Conservation (phyloP, 2,329 filamentous ascomycete genomes). For the Drechslerella stenobrocha region DNA sequence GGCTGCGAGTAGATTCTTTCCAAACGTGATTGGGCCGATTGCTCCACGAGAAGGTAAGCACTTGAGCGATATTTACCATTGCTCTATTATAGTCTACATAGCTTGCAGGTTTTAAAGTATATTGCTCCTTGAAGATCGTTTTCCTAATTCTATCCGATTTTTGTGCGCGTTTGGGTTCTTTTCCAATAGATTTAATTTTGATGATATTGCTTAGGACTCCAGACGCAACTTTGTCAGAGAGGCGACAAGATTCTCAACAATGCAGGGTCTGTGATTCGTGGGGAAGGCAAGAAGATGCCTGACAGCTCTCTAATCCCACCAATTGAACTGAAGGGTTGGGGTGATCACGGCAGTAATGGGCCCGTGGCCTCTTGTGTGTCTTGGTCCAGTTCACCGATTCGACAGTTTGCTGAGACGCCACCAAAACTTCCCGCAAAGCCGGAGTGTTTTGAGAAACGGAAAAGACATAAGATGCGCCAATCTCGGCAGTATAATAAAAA, state of each 20-base stretch:
- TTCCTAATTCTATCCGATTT: not conserved
- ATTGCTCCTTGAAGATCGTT: no score
- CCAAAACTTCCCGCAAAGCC: conserved; percentile 8
- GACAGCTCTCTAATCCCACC: conserved; percentile 42
- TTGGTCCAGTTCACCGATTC: conserved; percentile 31
- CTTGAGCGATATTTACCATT: not conserved
- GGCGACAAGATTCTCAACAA: conserved; percentile 21
- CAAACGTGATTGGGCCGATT: conserved; percentile 5
- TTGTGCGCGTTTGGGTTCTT: conserved; percentile 20
- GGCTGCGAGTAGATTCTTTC: conserved; percentile 11
- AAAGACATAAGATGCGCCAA: conserved; percentile 45
- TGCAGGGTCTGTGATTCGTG: conserved; percentile 24
- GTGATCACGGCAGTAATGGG: conserved; percentile 25
- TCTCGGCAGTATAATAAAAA: conserved; percentile 34
- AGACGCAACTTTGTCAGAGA: no score
- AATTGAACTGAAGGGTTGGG: conserved; percentile 34
- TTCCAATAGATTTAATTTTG: conserved; percentile 39
- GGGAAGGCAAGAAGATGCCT: conserved; percentile 30
- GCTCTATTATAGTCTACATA: no score
- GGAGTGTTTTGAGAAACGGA: conserved; percentile 25
- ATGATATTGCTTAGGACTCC: conserved; percentile 33
- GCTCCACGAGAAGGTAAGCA: conserved; percentile 30
- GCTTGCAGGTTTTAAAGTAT: no score
- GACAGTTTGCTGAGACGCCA: conserved; percentile 13
- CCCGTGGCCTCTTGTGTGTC: conserved; percentile 28